Evolutionary conservation across 129 eudicot species (phyloP), one percentile per base, ranked within the genome.

Genomic region (Arctium lappa): DNA sequence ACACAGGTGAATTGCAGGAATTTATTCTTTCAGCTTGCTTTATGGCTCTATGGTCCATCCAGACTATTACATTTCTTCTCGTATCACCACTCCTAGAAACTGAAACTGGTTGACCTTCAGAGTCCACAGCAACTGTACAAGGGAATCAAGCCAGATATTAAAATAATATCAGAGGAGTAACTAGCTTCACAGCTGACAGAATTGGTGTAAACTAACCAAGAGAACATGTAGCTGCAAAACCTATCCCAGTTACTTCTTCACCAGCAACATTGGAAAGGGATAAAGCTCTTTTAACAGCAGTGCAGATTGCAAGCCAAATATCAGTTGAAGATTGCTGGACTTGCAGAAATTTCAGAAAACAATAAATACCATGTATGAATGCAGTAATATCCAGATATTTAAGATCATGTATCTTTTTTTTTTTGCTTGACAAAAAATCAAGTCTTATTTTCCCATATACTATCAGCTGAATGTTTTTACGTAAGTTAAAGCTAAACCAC

Each of bases 1-100:
- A 85, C 44, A 96, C 98, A 30, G 99, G 94, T 71, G 99, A 93
- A 68, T 91, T 93, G 32, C 74, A 91, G n/a, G 97, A 85, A 85
- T 95, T 95, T 33, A 95, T 95, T 87, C 84, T 93, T 86, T 95
- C 99, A 50, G 98, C 99, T 89, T 95, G 99, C 72, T 93, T 91
- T 60, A 95, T 94, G 66, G 99, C 99, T 91, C 99, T 90, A 85
- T 95, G 99, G 84, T 95, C 99, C 99, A 95, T 95, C 99, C 99
- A 95, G 65, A 93, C 98, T 69, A 95, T 95, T 8, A 95, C 88
- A 83, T 95, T 95, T 91, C 99, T 91, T 81, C 99, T 90, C 31
- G 98, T 70, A 83, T 95, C 99, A 79, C 97, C 92, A 83, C 97
- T 93, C 97, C 89, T 91, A 71, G 99, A 95, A 85, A 95, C 98